A percentile compares a stretch with the other conserved stretches of the same genome.
phyloP scores from a whole-genome alignment of 2,329 filamentous ascomycete species.

The Elsinoe arachidis region DNA sequence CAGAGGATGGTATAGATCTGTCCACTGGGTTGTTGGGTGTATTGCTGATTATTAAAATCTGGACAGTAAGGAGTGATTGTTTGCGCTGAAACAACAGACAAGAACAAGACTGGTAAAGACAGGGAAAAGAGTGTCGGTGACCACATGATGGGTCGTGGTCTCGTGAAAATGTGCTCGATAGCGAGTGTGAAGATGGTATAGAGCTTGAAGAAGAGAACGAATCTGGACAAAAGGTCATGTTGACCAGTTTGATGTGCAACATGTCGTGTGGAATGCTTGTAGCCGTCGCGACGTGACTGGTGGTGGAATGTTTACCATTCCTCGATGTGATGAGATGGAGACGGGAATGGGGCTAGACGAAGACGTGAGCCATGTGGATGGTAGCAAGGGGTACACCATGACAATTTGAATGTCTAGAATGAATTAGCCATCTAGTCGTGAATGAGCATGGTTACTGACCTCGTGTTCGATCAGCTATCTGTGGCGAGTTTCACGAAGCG shows the following conservation, averaged over 20 bases:
- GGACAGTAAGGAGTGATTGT: constrained; percentile 7
- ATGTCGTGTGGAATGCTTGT: constrained; percentile 7
- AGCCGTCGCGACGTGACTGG: neutral
- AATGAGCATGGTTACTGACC: neutral
- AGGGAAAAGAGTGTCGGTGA: constrained; percentile 12
- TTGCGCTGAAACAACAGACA: constrained; percentile 11
- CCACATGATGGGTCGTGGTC: constrained; percentile 11
- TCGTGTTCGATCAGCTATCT: no score
- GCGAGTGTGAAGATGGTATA: neutral
- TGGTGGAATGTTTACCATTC: constrained; percentile 11
- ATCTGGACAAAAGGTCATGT: constrained; percentile 8
- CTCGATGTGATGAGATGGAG: neutral
- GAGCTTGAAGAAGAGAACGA: constrained; percentile 7
- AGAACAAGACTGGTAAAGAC: neutral
- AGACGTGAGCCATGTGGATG: neutral
- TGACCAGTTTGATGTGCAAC: neutral
- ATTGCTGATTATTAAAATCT: constrained; percentile 3
- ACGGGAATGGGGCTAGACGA: neutral
- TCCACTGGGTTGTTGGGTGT: constrained; percentile 13
- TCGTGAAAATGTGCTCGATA: neutral
- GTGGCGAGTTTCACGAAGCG: no score
- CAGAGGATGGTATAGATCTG: constrained; percentile 14
- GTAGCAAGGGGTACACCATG: neutral
- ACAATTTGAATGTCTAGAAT: neutral
- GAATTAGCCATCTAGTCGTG: neutral